A percentile compares a stretch with the other conserved stretches of the same genome.
phyloP scores from a whole-genome alignment of 2,329 filamentous ascomycete genomes.

The Malbranchea zuffiana region DNA sequence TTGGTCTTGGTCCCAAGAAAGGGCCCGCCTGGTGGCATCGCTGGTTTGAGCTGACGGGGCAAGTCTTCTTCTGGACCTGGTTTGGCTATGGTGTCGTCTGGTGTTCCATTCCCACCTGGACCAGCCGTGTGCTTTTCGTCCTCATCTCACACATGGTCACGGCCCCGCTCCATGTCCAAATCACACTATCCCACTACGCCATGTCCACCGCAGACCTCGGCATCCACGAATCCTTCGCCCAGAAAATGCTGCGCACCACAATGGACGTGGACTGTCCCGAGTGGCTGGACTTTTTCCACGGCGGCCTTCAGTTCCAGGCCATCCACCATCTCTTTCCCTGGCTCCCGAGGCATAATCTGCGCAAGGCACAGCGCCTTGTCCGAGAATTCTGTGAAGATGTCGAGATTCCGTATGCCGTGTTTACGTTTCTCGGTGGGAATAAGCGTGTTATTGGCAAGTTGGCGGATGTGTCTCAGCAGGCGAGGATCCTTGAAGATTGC shows the following conservation, averaged over 20 bases:
- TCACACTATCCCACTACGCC: constrained; percentile 81
- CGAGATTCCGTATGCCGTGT: constrained; percentile 75
- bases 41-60: constrained; percentile 63
- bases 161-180: constrained; percentile 74
- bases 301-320: constrained; percentile 78
- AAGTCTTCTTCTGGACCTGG: constrained; percentile 73
- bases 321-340: constrained; percentile 77
- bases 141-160: constrained; percentile 70
- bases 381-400: constrained; percentile 72
- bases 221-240: constrained; percentile 71
- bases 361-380: constrained; percentile 62
- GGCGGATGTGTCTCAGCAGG: constrained; percentile 64
- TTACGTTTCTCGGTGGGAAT: constrained; percentile 72
- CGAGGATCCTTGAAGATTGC: constrained; percentile 60
- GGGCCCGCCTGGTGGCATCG: constrained; percentile 75
- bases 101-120: constrained; percentile 55
- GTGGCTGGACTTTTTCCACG: constrained; percentile 84
- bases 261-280: constrained; percentile 84
- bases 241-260: constrained; percentile 81
- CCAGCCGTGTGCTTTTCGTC: constrained; percentile 60
- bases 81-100: constrained; percentile 76
- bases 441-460: constrained; percentile 62
- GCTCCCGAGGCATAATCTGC: constrained; percentile 73
- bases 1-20: constrained; percentile 58
- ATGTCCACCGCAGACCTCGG: constrained; percentile 86